phyloP scores from a whole-genome alignment of 768 basidiomycete genomes.

The Plicaturopsis crispa region DNA sequence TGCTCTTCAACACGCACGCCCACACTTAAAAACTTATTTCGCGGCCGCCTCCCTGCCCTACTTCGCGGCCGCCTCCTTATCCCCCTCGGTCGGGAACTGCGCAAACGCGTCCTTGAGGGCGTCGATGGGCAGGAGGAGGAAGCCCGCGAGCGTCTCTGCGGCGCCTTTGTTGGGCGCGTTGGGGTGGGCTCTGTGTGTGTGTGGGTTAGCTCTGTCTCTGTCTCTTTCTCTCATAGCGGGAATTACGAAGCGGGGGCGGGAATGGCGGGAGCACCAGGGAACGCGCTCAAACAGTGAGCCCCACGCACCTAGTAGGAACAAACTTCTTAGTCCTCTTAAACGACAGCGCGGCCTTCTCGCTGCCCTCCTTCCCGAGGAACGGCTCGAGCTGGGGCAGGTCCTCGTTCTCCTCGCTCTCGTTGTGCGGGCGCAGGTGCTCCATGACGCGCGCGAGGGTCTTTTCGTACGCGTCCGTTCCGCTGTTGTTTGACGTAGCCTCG shows the following conservation, averaged over 20 bases:
- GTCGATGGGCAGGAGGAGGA: constrained; percentile 50
- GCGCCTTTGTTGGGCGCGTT: constrained; percentile 49
- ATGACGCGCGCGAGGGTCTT: constrained; percentile 35
- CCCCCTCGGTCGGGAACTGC: constrained; percentile 47
- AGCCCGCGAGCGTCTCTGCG: constrained; percentile 48
- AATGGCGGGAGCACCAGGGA: not conserved
- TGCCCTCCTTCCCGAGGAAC: constrained; percentile 34
- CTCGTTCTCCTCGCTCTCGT: constrained; percentile 47
- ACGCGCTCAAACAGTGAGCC: not conserved
- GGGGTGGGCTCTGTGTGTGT: constrained; percentile 43
- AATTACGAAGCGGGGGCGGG: too few relatives aligned
- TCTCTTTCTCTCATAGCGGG: too few relatives aligned
- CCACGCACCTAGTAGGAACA: constrained; percentile 47
- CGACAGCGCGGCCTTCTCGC: constrained; percentile 32
- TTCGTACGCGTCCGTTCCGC: constrained; percentile 36
- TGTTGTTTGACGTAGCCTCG: too few relatives aligned
- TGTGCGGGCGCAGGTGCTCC: constrained; percentile 41
- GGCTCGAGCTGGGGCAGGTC: constrained; percentile 51
- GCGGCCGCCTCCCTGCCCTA: too few relatives aligned
- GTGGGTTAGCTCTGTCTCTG: too few relatives aligned
- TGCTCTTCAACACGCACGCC: too few relatives aligned
- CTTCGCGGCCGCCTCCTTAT: constrained; percentile 27
- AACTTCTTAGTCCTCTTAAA: constrained; percentile 57
- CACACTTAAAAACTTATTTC: too few relatives aligned
- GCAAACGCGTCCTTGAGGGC: constrained; percentile 50